A percentile compares a stretch with the other conserved stretches of the same genome.
Evolutionary conservation across 345 rosid species (phyloP).

Genomic region (Linum usitatissimum): DNA sequence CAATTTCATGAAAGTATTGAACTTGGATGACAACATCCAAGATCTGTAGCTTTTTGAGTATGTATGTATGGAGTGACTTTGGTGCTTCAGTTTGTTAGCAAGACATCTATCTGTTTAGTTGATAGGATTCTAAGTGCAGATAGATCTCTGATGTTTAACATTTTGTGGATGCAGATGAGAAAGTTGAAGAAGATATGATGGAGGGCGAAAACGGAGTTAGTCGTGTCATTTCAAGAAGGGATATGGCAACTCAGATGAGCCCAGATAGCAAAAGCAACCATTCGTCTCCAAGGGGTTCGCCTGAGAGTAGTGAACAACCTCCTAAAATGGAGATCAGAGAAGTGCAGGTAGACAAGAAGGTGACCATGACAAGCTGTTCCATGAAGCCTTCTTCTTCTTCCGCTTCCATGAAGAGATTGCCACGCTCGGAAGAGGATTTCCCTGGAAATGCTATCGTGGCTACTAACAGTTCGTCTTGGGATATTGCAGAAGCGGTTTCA

Average conservation of each 20-base stretch:
- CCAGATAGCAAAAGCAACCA: constrained; percentile 35
- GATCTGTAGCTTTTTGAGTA: too few relatives aligned
- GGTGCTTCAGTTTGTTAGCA: too few relatives aligned
- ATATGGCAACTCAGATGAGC: constrained; percentile 95
- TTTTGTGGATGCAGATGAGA: constrained; percentile 40
- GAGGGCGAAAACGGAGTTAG: constrained; percentile 28
- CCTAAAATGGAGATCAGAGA: constrained; percentile 61
- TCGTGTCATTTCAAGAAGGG: constrained; percentile 52
- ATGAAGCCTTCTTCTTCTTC: constrained; percentile 37
- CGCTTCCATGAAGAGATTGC: constrained; percentile 31
- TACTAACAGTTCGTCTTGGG: constrained; percentile 38
- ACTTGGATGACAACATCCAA: too few relatives aligned
- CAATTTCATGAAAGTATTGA: not conserved
- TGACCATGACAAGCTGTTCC: constrained; percentile 44
- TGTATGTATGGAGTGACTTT: too few relatives aligned
- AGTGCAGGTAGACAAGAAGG: constrained; percentile 65
- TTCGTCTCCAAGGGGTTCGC: constrained; percentile 29
- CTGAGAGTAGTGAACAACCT: constrained; percentile 16
- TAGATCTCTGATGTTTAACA: not conserved
- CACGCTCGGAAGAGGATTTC: constrained; percentile 33
- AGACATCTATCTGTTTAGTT: not conserved
- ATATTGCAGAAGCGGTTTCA: constrained; percentile 47
- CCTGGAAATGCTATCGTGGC: constrained; percentile 18
- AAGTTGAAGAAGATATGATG: constrained; percentile 23
- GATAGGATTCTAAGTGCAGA: not conserved